Evolutionary conservation across 495 filamentous ascomycete genomes (phyloP), one percentile per base, ranked within the genome.

Genomic region (Chaetomium cochliodes): DNA sequence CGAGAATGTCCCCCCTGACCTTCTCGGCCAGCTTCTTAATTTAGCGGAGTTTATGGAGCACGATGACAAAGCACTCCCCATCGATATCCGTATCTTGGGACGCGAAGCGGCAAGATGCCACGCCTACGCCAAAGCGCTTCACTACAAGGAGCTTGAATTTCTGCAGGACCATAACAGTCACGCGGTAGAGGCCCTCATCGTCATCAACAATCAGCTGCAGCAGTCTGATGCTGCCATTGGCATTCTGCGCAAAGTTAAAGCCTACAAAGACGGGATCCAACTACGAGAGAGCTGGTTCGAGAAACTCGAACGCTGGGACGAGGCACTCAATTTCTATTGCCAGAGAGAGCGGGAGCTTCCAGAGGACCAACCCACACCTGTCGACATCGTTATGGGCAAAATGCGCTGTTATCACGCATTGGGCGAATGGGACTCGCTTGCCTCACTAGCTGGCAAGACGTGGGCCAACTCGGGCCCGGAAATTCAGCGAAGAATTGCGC

Each of bases 31-130:
- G 42, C 83, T 99, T 15, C 86, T 99, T 58, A 99, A 98, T 74
- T 84, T 99, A 16, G 94, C 93, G 3, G 94, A 99, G 69, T 99
- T 98, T 74, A 99, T 99, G 94, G 94, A 99, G 71, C 94, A 99
- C 70, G 94, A 98, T 70, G 94, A 99, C 73, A 98, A 98, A 72
- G 94, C 94, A 7, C 83, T 99, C 25, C 94, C 94, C 18, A 97
- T 99, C 67, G 96, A 99, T 74, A 96, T 99, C 63, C 86, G 94
- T 39, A 90, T 91, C 1, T 80, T 98, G 41, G 94, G 96, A 22
- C 89, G 91, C 69, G 96, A 97, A 72, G 94, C 94, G 16, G 92
- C 88, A 0, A 92, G 93, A 70, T 98, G 96, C 60, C 94, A 99
- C 77, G 94, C 94, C 7, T 98, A 94, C 74, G 94, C 94, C 20